phyloP scores from a whole-genome alignment of 2,329 filamentous ascomycete genomes.

The Penicillium vulpinum region DNA sequence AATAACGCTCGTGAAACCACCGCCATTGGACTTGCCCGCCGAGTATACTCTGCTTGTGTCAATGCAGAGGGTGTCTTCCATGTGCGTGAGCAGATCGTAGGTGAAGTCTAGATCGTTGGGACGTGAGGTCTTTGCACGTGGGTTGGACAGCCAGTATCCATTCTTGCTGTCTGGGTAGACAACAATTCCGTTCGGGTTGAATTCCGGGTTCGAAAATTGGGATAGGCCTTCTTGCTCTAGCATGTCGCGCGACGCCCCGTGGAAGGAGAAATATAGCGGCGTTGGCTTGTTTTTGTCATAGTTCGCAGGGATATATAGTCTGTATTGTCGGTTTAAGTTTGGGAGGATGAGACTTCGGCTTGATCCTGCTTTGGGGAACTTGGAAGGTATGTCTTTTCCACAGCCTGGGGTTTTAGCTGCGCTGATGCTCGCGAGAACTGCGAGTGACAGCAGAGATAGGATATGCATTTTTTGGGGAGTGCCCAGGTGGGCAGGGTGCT shows the following conservation, averaged over 20 bases:
- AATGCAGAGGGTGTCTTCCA: slow-evolving; percentile 48
- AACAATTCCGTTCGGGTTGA: slow-evolving; percentile 47
- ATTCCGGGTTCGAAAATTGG: slow-evolving; percentile 47
- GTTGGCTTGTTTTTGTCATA: slow-evolving; percentile 41
- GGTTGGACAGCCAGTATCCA: slow-evolving; percentile 34
- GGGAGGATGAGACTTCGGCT: slow-evolving; percentile 14
- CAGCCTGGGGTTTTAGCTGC: slow-evolving; percentile 18
- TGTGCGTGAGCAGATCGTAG: slow-evolving; percentile 43
- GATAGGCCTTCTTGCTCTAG: slow-evolving; percentile 45
- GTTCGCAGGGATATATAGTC: slow-evolving; percentile 26
- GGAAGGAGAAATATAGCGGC: slow-evolving; percentile 52
- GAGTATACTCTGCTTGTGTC: slow-evolving; percentile 48
- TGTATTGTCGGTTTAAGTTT: slow-evolving; percentile 22
- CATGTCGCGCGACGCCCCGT: slow-evolving; percentile 44
- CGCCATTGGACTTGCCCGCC: slow-evolving; percentile 57
- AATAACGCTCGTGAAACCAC: slow-evolving; percentile 50
- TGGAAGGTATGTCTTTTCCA: slow-evolving; percentile 17
- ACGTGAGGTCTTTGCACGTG: slow-evolving; percentile 30
- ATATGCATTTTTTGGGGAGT: not conserved
- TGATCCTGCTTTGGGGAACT: slow-evolving; percentile 18
- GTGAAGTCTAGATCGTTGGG: slow-evolving; percentile 50
- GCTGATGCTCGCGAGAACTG: slow-evolving; percentile 3
- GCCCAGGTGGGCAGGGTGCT: not conserved
- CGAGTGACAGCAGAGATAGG: slow-evolving; percentile 9
- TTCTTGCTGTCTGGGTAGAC: slow-evolving; percentile 51